Conservation (phyloP, 768 basidiomycete genomes). For the Amanita rimosa region DNA sequence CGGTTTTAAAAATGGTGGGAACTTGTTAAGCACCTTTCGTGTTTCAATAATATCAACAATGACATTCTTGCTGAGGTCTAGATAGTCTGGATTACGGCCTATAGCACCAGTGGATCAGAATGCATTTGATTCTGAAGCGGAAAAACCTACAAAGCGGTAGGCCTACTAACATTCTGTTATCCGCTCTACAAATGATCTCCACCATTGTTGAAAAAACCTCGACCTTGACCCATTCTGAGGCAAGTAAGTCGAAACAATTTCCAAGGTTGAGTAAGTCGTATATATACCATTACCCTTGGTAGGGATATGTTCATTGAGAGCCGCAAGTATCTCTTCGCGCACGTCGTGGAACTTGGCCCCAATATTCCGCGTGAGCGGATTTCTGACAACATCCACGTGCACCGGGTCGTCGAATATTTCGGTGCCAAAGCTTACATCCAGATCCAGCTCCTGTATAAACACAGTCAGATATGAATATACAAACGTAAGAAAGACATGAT, state of each 20-base stretch:
- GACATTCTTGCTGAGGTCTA: constrained; percentile 10
- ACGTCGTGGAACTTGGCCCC: constrained; percentile 15
- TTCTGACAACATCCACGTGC: constrained; percentile 14
- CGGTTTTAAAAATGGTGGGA: constrained; percentile 16
- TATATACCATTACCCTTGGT: neutral
- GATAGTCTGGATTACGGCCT: constrained; percentile 15
- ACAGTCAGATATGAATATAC: neutral
- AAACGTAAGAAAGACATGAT: neutral
- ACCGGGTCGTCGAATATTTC: constrained; percentile 11
- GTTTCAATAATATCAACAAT: constrained; percentile 10
- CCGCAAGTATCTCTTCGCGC: no score
- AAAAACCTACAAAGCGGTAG: no score
- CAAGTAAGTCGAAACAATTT: neutral
- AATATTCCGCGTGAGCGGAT: constrained; percentile 17
- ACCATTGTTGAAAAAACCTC: no score
- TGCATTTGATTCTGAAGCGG: neutral
- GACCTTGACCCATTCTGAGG: no score
- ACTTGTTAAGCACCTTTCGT: constrained; percentile 12
- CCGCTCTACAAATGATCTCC: no score
- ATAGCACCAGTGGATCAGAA: neutral
- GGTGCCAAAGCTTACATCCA: constrained; percentile 22
- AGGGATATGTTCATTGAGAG: constrained; percentile 12
- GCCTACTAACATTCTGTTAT: no score
- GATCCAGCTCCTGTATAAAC: constrained; percentile 16
- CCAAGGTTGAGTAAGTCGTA: neutral